Base-by-base conservation (phyloP, 148 eudicot genomes). In the Cornus suecica region DNA sequence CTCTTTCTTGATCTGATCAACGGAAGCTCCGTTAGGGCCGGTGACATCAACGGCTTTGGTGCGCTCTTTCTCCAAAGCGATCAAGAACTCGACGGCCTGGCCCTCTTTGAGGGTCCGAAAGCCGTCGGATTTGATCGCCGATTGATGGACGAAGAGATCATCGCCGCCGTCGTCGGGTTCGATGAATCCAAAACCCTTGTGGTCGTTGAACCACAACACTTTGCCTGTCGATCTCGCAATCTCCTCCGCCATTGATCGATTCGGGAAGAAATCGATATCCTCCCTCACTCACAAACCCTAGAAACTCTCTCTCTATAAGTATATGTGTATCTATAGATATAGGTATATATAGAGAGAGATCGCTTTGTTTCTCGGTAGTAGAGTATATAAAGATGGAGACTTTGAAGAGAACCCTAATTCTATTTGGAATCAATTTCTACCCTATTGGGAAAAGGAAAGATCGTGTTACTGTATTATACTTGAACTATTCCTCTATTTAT, bases 91-190 rank as follows among this genome's bases (percentile, higher is more conserved):
- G n/a, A 90, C 91, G 9, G 22, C 34, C 30, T 84, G 81, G 24
- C 83, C 85, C 20, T 68, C 85, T 0, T 63, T 24, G 4, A 90
- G 78, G 4, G 85, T 78, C 1, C 90, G 88, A 15, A 66, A 87
- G 10, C 93, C 91, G 0, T 86, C 91, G 14, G 89, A 79, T 71
- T 82, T 78, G 79, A 90, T 85, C 1, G 83, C 75, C 3, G 90
- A 76, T 6, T 82, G 87, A n/a, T 88, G 92, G n/a, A 90, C 90
- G 76, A 88, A 90, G n/a, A 90, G 78, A 20, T 90, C 92, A 13
- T 84, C 84, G 31, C 81, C 83, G 18, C 82, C 82, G 13, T 76
- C 82, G 0, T 87, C 85, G 3, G 89, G 87, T 2, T 61, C 61
- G 77, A 90, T 88, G 83, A 90, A 90, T 3, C 94, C 94, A 74